These are phyloP conservation scores for Populus euphratica DNA, from an alignment of 345 rosid genomes.

Conservation along the genomic window DNA sequence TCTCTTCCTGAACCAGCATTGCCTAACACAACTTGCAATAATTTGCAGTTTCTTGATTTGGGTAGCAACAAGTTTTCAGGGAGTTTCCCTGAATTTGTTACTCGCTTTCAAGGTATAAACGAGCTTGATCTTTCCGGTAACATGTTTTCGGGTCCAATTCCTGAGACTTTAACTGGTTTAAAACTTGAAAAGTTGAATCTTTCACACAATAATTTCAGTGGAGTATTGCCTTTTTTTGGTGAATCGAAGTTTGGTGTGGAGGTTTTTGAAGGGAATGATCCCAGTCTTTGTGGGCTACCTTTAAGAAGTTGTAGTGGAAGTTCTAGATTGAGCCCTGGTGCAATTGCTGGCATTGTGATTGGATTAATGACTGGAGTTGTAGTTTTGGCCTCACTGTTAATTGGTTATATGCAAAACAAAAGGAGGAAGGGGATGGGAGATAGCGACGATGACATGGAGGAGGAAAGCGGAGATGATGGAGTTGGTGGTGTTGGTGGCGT, in stretches of 20 bases:
- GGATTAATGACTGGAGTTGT: conserved; percentile 89
- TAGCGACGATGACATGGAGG: conserved; percentile 74
- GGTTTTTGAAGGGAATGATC: conserved; percentile 75
- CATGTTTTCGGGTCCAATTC: conserved; percentile 63
- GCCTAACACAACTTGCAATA: conserved; percentile 68
- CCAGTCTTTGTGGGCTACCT: conserved; percentile 81
- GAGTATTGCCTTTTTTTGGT: conserved; percentile 64
- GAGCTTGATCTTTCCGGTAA: conserved; percentile 85
- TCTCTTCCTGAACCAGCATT: conserved; percentile 71
- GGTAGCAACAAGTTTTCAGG: conserved; percentile 78
- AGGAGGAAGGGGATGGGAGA: conserved; percentile 56
- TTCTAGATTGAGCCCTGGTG: conserved; percentile 72
- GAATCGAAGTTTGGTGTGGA: conserved; percentile 60
- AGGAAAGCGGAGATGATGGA: conserved; percentile 57
- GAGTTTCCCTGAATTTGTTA: conserved; percentile 66
- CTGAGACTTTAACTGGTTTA: conserved; percentile 49
- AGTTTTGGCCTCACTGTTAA: conserved; percentile 72
- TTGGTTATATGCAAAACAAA: conserved; percentile 86
- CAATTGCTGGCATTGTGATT: conserved; percentile 92
- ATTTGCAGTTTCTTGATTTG: conserved; percentile 72
- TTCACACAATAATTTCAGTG: conserved; percentile 86
- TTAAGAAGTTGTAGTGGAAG: conserved; percentile 57
- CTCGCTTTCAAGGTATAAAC: conserved; percentile 54
- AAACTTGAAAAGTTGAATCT: conserved; percentile 70
- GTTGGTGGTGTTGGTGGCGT: conserved; percentile 27